These are phyloP conservation scores for Ophiognomonia clavigignenti-juglandacearum DNA, from an alignment of 2,329 filamentous ascomycete genomes.

Conservation along the genomic window DNA sequence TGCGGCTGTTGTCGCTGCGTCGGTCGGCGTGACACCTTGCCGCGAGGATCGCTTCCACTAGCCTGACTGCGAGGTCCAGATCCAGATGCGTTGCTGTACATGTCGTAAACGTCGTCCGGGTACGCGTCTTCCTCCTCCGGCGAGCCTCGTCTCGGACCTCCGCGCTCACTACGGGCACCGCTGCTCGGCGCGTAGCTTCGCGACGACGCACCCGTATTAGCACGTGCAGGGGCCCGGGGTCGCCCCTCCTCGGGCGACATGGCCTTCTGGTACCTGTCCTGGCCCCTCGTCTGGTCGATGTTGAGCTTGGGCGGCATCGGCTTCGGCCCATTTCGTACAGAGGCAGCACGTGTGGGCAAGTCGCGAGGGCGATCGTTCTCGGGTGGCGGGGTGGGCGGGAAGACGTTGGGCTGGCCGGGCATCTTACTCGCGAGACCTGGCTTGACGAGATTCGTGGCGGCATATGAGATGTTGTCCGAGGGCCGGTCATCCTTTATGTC, in stretches of 20 bases:
- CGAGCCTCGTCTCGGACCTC: slow-evolving; percentile 24
- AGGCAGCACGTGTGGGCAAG: slow-evolving; percentile 48
- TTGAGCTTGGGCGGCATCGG: slow-evolving; percentile 59
- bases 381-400: slow-evolving; percentile 97
- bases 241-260: slow-evolving; percentile 37
- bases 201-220: slow-evolving; percentile 40
- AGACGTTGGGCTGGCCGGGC: slow-evolving; percentile 71
- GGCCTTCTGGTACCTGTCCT: slow-evolving; percentile 51
- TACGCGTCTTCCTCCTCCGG: slow-evolving; percentile 57
- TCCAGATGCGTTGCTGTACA: slow-evolving; percentile 39
- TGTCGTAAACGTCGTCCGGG: slow-evolving; percentile 66
- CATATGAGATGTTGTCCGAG: slow-evolving; percentile 80
- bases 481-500: slow-evolving; percentile 74
- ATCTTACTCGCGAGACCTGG: slow-evolving; percentile 69
- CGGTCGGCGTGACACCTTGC: slow-evolving; percentile 29
- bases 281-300: slow-evolving; percentile 51
- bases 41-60: slow-evolving; percentile 23
- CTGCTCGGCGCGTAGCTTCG: slow-evolving; percentile 40
- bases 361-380: slow-evolving; percentile 64
- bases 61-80: too few species aligned
- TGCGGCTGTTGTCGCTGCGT: slow-evolving; percentile 42
- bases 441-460: slow-evolving; percentile 88
- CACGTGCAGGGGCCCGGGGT: slow-evolving; percentile 34
- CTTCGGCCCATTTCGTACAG: slow-evolving; percentile 57
- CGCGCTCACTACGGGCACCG: too few species aligned